These are phyloP conservation scores for Xylariaceae sp. DNA, from an alignment of 2,329 filamentous ascomycete species.

Conservation along the genomic window DNA sequence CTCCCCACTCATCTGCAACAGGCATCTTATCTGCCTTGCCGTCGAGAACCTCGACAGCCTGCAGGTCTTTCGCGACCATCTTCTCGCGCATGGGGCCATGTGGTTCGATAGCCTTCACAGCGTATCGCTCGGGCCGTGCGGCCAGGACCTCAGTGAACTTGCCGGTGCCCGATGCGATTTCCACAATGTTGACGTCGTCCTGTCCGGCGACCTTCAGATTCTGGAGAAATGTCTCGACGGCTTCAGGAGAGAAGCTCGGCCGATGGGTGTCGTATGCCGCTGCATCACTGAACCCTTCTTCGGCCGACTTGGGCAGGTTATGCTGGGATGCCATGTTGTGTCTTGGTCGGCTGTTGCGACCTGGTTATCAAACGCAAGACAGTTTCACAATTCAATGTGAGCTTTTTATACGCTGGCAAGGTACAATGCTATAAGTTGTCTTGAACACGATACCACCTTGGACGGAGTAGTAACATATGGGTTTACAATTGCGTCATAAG, in stretches of 20 bases:
- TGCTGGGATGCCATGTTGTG: constrained; percentile 18
- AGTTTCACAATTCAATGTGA: too few species aligned
- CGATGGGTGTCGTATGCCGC: constrained; percentile 63
- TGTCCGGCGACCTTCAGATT: constrained; percentile 49
- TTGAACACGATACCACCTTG: too few species aligned
- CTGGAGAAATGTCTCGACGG: constrained; percentile 55
- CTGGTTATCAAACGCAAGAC: background rate
- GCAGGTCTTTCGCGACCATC: constrained; percentile 55
- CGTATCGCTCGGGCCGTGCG: constrained; percentile 53
- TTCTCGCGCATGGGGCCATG: constrained; percentile 62
- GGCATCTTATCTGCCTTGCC: constrained; percentile 58
- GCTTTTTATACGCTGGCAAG: too few species aligned
- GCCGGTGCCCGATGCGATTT: constrained; percentile 66
- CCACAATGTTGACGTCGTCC: constrained; percentile 49
- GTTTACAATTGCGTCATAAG: too few species aligned
- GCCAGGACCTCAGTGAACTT: constrained; percentile 65
- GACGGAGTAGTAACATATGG: too few species aligned
- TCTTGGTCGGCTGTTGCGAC: background rate
- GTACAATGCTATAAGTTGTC: too few species aligned
- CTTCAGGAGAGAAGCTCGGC: constrained; percentile 59
- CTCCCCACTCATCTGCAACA: constrained; percentile 54
- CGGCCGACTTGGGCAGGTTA: constrained; percentile 23
- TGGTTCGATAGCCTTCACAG: constrained; percentile 61
- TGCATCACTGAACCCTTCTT: constrained; percentile 66
- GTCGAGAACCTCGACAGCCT: constrained; percentile 49